Evolutionary conservation across 345 rosid genomes (phyloP).

Genomic region (Lagerstroemia speciosa): DNA sequence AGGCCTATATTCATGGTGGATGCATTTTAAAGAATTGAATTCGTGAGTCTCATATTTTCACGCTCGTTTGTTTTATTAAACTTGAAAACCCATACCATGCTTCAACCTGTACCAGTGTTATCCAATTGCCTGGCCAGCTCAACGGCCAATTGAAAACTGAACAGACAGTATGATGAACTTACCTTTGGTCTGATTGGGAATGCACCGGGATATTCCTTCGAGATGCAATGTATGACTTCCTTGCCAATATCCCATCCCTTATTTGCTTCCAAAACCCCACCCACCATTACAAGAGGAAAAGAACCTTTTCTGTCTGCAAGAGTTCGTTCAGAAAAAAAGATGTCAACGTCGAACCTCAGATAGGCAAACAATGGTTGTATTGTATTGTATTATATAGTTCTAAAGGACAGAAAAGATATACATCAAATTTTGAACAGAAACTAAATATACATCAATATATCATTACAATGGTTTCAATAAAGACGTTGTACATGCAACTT

Average conservation of each 20-base stretch:
- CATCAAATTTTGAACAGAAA: background rate
- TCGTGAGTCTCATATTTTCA: too few relatives aligned
- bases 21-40: too few relatives aligned
- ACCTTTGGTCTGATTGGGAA: constrained; percentile 51
- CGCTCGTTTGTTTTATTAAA: too few relatives aligned
- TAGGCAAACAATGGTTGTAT: background rate
- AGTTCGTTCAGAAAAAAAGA: background rate
- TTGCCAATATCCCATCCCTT: constrained; percentile 63
- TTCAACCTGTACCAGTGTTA: background rate
- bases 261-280: constrained; percentile 68
- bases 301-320: constrained; percentile 44
- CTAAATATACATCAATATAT: background rate
- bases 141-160: background rate
- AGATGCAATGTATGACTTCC: constrained; percentile 48
- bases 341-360: background rate
- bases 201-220: constrained; percentile 24
- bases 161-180: constrained; percentile 5
- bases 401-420: background rate
- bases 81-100: too few relatives aligned
- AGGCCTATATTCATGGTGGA: background rate
- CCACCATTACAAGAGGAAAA: constrained; percentile 73
- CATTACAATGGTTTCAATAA: background rate
- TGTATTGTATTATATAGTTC: background rate
- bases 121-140: too few relatives aligned
- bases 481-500: background rate